Evolutionary conservation across 2,329 filamentous ascomycete species (phyloP), one percentile per base, ranked within the genome.

Genomic region (Chrysosporium queenslandicum): DNA sequence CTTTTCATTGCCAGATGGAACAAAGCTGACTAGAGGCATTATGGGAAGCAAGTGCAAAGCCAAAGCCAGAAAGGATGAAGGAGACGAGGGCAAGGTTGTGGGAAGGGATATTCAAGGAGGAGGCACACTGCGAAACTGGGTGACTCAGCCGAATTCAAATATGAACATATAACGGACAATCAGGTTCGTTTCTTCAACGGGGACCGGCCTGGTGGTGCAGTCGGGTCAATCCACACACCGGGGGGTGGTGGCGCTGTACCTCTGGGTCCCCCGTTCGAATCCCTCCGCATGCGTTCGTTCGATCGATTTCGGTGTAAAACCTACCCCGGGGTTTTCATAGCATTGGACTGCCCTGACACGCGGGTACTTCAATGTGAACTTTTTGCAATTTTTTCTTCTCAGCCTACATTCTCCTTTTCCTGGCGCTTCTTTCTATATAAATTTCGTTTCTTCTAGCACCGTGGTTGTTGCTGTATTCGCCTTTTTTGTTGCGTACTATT

Each of bases 311-410:
- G 51, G 32, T 11, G 51, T 41, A 53, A 53, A 53, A 53, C 20
- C 45, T 34, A 16, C 18, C 25, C n/a, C 29, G 27, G 50, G 42
- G 34, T 53, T 53, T 53, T 53, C 51, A 53, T 53, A 53, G 51
- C 51, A 47, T 43, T 53, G 51, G 34, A 48, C 42, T 47, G 51
- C 51, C 42, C 51, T 48, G 43, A 42, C 30, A 53, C 43, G 36
- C 41, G 50, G 50, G 50, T 32, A 47, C 34, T 53, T 23, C 34
- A 48, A 46, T 47, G 51, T 53, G 51, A 53, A 53, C 42, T 53
- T 53, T 53, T 53, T 40, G 42, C 45, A 32, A 36, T 45, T 46
- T 25, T 52, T 42, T 46, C 39, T 29, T 46, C n/a, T n/a, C n/a
- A 7, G 9, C 6, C 29, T 16, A 27, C 23, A 25, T 27, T 16